Conservation (phyloP, 1,284 basidiomycete genomes). For the Chalciporus sp. region DNA sequence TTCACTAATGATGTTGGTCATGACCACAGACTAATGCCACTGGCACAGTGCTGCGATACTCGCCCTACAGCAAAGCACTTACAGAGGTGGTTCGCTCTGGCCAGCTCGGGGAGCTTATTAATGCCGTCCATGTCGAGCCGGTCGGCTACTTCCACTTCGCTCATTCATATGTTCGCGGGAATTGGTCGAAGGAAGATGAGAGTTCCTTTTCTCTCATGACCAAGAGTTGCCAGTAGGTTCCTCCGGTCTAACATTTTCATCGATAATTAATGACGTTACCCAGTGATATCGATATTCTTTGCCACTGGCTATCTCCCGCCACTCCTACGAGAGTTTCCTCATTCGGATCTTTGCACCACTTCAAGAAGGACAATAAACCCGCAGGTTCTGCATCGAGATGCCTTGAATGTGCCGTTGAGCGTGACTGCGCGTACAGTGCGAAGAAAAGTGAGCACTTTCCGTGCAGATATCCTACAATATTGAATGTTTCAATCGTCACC, state of each 20-base stretch:
- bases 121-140: slow-evolving; percentile 77
- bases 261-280: neutral
- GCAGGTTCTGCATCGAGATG: slow-evolving; percentile 72
- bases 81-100: slow-evolving; percentile 72
- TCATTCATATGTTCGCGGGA: slow-evolving; percentile 83
- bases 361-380: slow-evolving; percentile 75
- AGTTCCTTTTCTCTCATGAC: slow-evolving; percentile 85
- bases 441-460: slow-evolving; percentile 66
- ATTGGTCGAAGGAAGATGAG: slow-evolving; percentile 70
- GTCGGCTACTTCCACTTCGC: slow-evolving; percentile 84
- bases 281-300: slow-evolving; percentile 84
- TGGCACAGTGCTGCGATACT: slow-evolving; percentile 78
- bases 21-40: slow-evolving; percentile 2
- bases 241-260: neutral
- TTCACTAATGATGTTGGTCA: neutral
- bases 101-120: slow-evolving; percentile 73
- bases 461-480: slow-evolving; percentile 11
- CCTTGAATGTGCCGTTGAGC: slow-evolving; percentile 71
- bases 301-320: slow-evolving; percentile 71
- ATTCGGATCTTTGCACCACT: slow-evolving; percentile 83
- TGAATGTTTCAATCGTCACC: neutral
- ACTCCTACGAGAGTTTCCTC: slow-evolving; percentile 73
- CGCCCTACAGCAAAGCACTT: slow-evolving; percentile 75
- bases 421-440: slow-evolving; percentile 80
- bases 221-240: slow-evolving; percentile 81